Conservation (phyloP, 345 rosid species). For the Gossypium rotundifolium region DNA sequence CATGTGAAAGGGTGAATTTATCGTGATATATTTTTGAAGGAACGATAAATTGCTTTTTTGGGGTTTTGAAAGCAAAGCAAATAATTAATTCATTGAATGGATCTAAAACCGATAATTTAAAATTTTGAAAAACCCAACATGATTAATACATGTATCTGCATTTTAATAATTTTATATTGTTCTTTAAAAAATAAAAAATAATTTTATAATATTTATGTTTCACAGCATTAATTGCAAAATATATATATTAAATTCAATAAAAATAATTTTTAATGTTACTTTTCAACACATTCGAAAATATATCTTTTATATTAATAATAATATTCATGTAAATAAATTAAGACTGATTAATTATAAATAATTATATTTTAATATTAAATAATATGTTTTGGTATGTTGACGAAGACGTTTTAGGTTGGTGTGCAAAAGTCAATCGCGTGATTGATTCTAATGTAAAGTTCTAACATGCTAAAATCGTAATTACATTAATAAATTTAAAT, state of each 20-base stretch:
- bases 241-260: too few relatives aligned
- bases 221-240: too few relatives aligned
- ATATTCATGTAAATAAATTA: fast-evolving
- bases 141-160: neutral
- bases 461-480: neutral
- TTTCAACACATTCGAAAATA: fast-evolving
- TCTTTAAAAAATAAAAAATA: too few relatives aligned
- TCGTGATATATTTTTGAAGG: neutral
- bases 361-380: too few relatives aligned
- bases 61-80: conserved; percentile 5
- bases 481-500: neutral
- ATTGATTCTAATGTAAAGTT: neutral
- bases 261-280: fast-evolving
- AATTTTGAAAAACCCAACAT: neutral
- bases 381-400: neutral
- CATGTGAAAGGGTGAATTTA: neutral
- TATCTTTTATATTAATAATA: fast-evolving
- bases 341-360: too few relatives aligned
- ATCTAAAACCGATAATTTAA: neutral
- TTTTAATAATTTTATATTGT: too few relatives aligned
- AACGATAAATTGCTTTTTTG: neutral
- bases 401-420: neutral
- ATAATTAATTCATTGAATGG: neutral
- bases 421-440: neutral
- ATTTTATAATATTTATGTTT: too few relatives aligned